Evolutionary conservation across 129 eudicot genomes (phyloP), one percentile per base, ranked within the genome.

Genomic region (Ambrosia trifida): DNA sequence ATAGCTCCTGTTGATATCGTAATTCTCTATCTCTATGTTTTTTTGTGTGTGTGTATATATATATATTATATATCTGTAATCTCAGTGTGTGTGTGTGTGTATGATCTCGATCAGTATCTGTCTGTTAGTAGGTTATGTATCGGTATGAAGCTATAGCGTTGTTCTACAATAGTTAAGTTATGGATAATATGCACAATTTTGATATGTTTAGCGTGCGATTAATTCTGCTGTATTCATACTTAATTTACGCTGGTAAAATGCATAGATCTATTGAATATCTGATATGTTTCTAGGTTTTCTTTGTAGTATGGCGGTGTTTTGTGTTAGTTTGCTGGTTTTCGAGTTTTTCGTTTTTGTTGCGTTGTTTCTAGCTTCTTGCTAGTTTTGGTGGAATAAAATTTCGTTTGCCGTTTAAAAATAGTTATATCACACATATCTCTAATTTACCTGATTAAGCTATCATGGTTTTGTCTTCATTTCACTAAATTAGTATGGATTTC

Each of bases 1-100:
- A 88, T 63, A 52, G 95, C 90, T 72, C 95, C 95, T 11, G 79
- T 78, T 57, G 90, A 88, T 70, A 79, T 88, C 47, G 95, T 88
- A 88, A 79, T 4, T 20, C 60, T 72, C 62, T 49, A 20, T 3
- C 20, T 50, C 63, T 40, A 4, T 45, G 30, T 31, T 38, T 43
- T 1, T 63, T 11, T 62, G 43, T 32, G 5, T 4, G 4, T 4
- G 12, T 47, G 5, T n/a, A 3, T 47, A 3, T 46, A 3, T 46
- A 2, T 45, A 10, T 46, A 3, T 46, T 46, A 13, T 46, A 14
- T 46, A 0, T 46, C 46, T 62, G 30, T 33, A 63, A 4, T 76
- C 3, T 72, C 1, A 51, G 41, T 68, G 0, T 51, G 2, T 72
- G 8, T 72, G 18, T 73, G 24, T 19, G 19, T 33, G 7, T 41